These are phyloP conservation scores for Rhodotorula sphaerocarpa DNA, from an alignment of 768 basidiomycete genomes.

Conservation along the genomic window DNA sequence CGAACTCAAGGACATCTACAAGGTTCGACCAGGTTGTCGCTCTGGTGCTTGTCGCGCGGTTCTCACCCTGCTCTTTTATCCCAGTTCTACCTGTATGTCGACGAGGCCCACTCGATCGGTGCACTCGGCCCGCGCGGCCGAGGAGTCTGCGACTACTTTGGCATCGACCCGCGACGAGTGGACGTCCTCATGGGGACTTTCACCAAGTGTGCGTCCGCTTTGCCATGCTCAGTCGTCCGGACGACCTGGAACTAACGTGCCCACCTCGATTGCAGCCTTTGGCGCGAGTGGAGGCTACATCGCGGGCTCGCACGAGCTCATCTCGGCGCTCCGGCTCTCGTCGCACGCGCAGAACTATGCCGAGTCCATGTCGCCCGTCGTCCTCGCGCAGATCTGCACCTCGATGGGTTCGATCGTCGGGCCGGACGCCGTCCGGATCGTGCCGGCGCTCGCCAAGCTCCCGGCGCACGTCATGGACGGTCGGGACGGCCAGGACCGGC, in stretches of 20 bases:
- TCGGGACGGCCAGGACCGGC: constrained; percentile 67
- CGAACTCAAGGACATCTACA: constrained; percentile 86
- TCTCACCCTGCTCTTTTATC: no score
- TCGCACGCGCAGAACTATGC: constrained; percentile 67
- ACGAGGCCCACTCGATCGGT: constrained; percentile 96
- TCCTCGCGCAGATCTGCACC: constrained; percentile 80
- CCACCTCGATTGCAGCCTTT: constrained; percentile 57
- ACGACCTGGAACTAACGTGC: no score
- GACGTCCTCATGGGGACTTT: constrained; percentile 99
- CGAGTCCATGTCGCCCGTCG: constrained; percentile 81
- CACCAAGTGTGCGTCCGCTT: constrained; percentile 50
- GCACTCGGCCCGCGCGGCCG: constrained; percentile 90
- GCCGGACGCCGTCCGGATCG: constrained; percentile 39
- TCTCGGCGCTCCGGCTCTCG: constrained; percentile 61
- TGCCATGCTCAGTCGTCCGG: constrained; percentile 28
- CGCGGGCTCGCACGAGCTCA: constrained; percentile 67
- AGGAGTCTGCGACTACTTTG: constrained; percentile 91
- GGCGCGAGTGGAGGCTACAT: constrained; percentile 93
- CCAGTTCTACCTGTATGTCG: constrained; percentile 90
- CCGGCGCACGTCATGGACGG: constrained; percentile 68
- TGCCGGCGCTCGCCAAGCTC: constrained; percentile 47
- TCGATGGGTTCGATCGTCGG: constrained; percentile 98
- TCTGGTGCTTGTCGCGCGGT: neutral
- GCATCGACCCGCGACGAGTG: constrained; percentile 65
- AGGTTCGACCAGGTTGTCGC: constrained; percentile 52